A percentile compares a stretch with the other conserved stretches of the same genome.
Evolutionary conservation across 164 flowering plant species (phyloP).

Genomic region (Chimonanthus salicifolius): DNA sequence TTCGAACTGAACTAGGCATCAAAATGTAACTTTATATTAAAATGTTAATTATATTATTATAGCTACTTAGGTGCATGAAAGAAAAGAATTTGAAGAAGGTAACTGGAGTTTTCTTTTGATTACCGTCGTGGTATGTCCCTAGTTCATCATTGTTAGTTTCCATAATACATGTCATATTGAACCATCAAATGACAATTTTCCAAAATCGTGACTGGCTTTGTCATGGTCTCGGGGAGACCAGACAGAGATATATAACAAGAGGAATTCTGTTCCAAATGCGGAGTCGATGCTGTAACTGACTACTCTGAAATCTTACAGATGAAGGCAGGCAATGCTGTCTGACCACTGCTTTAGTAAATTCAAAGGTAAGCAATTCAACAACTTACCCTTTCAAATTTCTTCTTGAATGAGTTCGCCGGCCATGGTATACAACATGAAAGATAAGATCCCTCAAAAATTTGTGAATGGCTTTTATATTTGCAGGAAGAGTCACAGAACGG

Average conservation of each 20-base stretch:
- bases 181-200: background rate
- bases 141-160: background rate
- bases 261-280: background rate
- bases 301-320: conserved; percentile 25
- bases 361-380: conserved; percentile 31
- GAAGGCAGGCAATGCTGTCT: conserved; percentile 34
- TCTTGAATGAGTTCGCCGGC: background rate
- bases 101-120: too few relatives aligned
- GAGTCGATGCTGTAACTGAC: background rate
- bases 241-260: background rate
- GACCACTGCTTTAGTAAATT: conserved; percentile 32
- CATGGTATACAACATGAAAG: too few relatives aligned
- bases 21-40: too few relatives aligned
- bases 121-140: background rate
- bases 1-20: too few relatives aligned
- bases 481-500: conserved; percentile 18
- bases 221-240: too few relatives aligned
- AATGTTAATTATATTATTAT: too few relatives aligned
- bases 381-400: background rate
- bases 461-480: conserved; percentile 8
- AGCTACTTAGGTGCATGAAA: too few relatives aligned
- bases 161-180: background rate
- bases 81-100: too few relatives aligned
- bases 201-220: background rate
- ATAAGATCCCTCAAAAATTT: too few relatives aligned